These are phyloP conservation scores for Pythium apleroticum DNA, from an alignment of 352 stramenopile genomes.

Conservation along the genomic window DNA sequence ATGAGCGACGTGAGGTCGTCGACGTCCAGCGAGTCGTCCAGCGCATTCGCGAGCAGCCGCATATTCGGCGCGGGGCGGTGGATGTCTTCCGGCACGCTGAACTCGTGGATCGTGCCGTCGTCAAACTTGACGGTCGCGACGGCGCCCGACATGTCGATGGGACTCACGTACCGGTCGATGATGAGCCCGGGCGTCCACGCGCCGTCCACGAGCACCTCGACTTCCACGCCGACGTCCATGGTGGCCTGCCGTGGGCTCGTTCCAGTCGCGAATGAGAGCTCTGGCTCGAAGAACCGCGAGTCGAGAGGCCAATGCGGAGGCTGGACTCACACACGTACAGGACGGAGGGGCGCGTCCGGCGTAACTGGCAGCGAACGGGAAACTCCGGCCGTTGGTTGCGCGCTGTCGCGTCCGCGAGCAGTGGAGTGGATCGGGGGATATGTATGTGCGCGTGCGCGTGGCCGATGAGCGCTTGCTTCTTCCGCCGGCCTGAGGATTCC, in stretches of 20 bases:
- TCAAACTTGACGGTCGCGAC: conserved; percentile 69
- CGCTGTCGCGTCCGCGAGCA: background rate
- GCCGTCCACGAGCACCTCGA: conserved; percentile 54
- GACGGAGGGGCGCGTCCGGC: background rate
- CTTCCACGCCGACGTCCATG: conserved; percentile 69
- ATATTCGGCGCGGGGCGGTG: conserved; percentile 28
- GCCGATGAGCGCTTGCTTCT: conserved; percentile 5
- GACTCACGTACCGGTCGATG: conserved; percentile 64
- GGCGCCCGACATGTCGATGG: conserved; percentile 47
- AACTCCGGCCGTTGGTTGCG: background rate
- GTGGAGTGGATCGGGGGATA: background rate
- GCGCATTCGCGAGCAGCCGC: conserved; percentile 22
- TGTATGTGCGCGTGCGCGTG: conserved; percentile 1
- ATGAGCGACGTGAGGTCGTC: conserved; percentile 84
- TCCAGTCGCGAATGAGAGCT: conserved; percentile 11
- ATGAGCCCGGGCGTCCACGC: conserved; percentile 52
- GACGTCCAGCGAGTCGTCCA: conserved; percentile 47
- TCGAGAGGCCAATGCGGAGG: no score
- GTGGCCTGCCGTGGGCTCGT: background rate
- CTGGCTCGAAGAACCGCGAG: conserved; percentile 1
- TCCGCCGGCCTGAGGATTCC: background rate
- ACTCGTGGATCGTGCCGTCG: conserved; percentile 49
- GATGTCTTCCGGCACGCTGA: conserved; percentile 44
- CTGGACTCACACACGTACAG: background rate
- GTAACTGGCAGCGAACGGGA: background rate